These are phyloP conservation scores for Ailanthus altissimus DNA, from an alignment of 345 rosid species.

Conservation along the genomic window DNA sequence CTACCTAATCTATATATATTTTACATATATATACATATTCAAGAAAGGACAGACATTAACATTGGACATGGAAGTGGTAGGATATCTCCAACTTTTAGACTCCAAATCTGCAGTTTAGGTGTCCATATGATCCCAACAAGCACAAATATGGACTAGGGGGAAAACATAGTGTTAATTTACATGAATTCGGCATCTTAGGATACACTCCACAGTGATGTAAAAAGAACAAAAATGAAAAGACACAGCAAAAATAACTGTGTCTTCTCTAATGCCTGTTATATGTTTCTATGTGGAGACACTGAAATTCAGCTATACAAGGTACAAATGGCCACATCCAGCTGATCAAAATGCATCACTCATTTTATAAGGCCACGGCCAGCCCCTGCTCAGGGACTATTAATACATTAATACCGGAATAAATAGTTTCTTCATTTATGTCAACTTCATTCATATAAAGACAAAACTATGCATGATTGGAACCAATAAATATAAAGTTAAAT, in stretches of 20 bases:
- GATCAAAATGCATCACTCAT: neutral
- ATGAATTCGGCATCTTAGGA: neutral
- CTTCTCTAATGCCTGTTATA: neutral
- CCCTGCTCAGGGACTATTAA: neutral
- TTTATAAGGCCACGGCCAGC: neutral
- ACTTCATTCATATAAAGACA: neutral
- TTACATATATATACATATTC: neutral
- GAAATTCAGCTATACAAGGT: neutral
- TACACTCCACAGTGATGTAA: neutral
- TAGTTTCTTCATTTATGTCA: neutral
- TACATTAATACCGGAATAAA: neutral
- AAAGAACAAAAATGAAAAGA: neutral
- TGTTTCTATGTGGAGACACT: neutral
- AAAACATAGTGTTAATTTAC: neutral
- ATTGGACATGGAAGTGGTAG: neutral
- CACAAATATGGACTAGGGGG: neutral
- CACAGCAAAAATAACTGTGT: neutral
- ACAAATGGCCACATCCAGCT: neutral
- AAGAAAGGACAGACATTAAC: neutral
- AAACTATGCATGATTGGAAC: neutral
- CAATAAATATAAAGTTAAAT: neutral
- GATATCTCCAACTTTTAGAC: constrained; percentile 1
- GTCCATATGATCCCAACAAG: neutral
- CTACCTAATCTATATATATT: no score
- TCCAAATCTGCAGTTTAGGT: neutral